Conservation (phyloP, 208 protist genomes). For the Wallacemonas sp. region DNA sequence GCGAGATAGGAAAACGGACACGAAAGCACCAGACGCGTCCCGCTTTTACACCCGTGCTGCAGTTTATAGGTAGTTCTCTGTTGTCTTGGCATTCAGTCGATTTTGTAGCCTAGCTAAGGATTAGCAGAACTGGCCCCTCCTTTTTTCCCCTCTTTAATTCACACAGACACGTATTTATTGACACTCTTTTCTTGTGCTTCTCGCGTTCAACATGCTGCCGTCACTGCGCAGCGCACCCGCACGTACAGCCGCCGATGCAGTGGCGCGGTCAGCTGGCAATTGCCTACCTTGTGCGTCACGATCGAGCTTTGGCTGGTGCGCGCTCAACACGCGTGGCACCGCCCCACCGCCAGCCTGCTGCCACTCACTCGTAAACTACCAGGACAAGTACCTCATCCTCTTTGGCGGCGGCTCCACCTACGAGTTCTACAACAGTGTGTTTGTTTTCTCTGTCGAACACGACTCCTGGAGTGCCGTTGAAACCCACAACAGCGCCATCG, state of each 20-base stretch:
- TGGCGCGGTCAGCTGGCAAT: background rate
- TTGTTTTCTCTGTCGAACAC: conserved; percentile 55
- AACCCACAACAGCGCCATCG: conserved; percentile 45
- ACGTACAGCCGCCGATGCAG: conserved; percentile 4
- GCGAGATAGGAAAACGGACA: too few species aligned
- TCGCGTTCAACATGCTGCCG: too few species aligned
- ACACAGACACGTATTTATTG: background rate
- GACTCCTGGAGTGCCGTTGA: conserved; percentile 37
- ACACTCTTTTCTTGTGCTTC: conserved; percentile 8
- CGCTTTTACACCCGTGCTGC: too few species aligned
- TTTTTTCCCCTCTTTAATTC: background rate
- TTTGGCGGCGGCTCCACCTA: conserved; percentile 74
- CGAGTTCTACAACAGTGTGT: conserved; percentile 45
- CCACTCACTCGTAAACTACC: conserved; percentile 67
- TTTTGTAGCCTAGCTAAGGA: background rate
- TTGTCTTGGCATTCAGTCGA: background rate
- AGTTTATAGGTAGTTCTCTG: too few species aligned
- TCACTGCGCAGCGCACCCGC: background rate
- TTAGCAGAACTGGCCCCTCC: background rate
- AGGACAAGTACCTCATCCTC: conserved; percentile 71
- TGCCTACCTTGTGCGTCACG: background rate
- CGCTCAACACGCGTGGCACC: conserved; percentile 16
- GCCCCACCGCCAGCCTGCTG: conserved; percentile 73
- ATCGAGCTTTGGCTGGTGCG: conserved; percentile 17
- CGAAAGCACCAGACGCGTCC: too few species aligned